Evolutionary conservation across 2,329 filamentous ascomycete species (phyloP), one percentile per base, ranked within the genome.

Genomic region (Plectosphaerella plurivora): DNA sequence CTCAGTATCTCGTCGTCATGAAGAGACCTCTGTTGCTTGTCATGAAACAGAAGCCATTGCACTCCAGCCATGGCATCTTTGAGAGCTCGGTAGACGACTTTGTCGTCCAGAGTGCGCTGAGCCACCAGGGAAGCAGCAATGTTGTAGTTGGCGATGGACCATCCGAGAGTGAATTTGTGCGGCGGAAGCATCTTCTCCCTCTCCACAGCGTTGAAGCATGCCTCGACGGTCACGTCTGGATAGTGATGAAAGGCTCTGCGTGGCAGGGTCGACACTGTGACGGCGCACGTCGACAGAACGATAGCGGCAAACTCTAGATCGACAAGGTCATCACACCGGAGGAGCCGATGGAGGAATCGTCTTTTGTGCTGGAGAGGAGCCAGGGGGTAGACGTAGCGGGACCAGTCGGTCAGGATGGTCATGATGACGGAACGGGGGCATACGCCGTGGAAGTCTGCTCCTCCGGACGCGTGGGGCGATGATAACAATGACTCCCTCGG

Each of bases 91-190:
- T 53, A 57, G 42, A 54, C 53, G 22, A 52, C 48, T 53, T 47
- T 45, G 45, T 59, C 54, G 4, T 51, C 52, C 2, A 54, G 20
- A 4, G 57, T 56, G 33, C 53, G 44, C 4, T 37, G 28, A 15
- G 56, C 57, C 39, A 52, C 48, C 37, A 60, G 53, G 1, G 68
- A 62, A 1, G 53, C 59, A 3, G 63, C 63, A 6, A 70, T 51
- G 37, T 71, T 68, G 50, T 71, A 71, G 57, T 66, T 63, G n/a
- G 67, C 61, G 20, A 68, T 60, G 53, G 67, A 68, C 57, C 66
- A 69, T 44, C 70, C 67, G 1, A 70, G 52, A 2, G 61, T 62
- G 47, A 66, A 69, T 5, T 9, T 33, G 0, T 51, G 44, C 1
- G 60, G 55, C 45, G 41, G 45, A 0, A 68, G 54, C 15, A 69